Percentiles rank a stretch among this genome's conserved stretches.
phyloP scores from a whole-genome alignment of 2,329 filamentous ascomycete genomes.

The Trichoderma sp. region DNA sequence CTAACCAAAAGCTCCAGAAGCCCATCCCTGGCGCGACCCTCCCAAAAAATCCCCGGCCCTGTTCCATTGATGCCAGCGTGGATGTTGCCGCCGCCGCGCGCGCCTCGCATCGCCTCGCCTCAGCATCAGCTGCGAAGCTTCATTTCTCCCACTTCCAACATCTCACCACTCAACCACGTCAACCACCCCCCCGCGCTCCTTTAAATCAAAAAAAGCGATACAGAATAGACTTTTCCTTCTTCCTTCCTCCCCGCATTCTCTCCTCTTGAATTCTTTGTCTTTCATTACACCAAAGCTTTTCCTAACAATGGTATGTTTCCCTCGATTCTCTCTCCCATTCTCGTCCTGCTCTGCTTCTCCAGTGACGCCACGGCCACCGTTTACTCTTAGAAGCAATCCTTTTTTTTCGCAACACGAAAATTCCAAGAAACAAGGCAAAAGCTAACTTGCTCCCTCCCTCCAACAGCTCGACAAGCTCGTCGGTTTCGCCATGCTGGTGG shows the following conservation, averaged over 20 bases:
- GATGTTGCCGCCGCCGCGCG: constrained; percentile 13
- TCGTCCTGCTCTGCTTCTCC: neutral
- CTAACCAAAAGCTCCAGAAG: neutral
- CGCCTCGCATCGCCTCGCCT: neutral
- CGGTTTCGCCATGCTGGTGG: constrained; percentile 70
- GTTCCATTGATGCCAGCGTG: constrained; percentile 29
- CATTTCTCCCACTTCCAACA: neutral
- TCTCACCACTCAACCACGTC: neutral
- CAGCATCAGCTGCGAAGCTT: neutral
- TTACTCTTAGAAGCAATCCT: neutral
- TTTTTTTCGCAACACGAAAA: neutral
- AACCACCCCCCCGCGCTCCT: constrained; percentile 23
- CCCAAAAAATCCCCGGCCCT: neutral
- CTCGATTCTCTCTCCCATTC: neutral
- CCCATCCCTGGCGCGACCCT: constrained; percentile 13
- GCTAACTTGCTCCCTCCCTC: neutral
- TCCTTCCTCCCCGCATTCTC: neutral
- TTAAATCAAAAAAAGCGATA: neutral
- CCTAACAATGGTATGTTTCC: constrained; percentile 40
- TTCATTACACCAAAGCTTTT: neutral
- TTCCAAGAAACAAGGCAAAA: neutral
- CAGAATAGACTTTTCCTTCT: neutral
- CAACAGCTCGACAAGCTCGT: constrained; percentile 84
- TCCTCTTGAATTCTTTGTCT: too few relatives aligned
- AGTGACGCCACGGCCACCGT: neutral